Conservation (phyloP, 371 early-diverging fungal species). For the Mortierella sp. region DNA sequence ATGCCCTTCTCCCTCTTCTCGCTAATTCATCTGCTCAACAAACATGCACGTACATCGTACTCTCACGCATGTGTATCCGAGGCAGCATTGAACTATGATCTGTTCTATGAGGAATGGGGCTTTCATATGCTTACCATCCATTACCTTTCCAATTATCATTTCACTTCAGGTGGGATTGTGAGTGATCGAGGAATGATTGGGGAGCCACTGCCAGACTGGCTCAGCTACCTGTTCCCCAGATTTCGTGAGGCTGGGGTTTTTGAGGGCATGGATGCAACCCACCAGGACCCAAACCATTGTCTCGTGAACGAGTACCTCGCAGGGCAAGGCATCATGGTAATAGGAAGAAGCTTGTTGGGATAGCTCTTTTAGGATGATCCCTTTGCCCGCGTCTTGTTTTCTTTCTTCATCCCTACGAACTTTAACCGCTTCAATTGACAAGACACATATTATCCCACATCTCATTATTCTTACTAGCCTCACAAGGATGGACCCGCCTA, state of each 20-base stretch:
- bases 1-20: not conserved
- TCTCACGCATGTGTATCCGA: not conserved
- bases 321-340: constrained; percentile 73
- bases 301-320: constrained; percentile 72
- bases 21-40: not conserved
- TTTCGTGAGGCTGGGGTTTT: constrained; percentile 49
- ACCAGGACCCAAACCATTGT: constrained; percentile 63
- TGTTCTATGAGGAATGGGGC: not conserved
- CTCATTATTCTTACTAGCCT: constrained; percentile 47
- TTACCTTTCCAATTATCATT: not conserved
- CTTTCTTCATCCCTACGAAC: not conserved
- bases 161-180: constrained; percentile 55
- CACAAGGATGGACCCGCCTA: constrained; percentile 75
- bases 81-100: not conserved
- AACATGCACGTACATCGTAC: constrained; percentile 1
- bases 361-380: not conserved
- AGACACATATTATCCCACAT: not conserved
- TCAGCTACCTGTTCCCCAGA: constrained; percentile 46
- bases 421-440: not conserved
- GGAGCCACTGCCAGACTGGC: constrained; percentile 64
- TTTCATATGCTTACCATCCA: constrained; percentile 6
- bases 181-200: constrained; percentile 54
- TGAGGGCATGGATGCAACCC: constrained; percentile 30
- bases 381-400: not conserved
- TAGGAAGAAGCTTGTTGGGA: not conserved